These are phyloP conservation scores for Dillenia suffruticosa DNA, from an alignment of 164 flowering plant species.

Conservation along the genomic window DNA sequence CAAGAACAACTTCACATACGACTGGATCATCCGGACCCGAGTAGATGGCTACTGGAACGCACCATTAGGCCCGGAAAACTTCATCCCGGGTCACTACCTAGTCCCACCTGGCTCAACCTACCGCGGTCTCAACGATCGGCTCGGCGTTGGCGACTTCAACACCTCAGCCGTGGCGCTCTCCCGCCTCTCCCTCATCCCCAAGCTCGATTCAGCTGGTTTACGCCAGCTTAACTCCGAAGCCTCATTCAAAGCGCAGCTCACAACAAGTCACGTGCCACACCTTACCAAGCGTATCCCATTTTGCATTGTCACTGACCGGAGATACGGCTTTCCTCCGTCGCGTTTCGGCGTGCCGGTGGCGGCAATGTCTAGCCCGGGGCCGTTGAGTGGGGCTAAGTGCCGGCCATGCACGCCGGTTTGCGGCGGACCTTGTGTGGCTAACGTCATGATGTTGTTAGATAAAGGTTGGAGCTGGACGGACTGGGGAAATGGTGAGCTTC, in stretches of 20 bases:
- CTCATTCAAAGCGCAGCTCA: conserved; percentile 82
- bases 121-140: conserved; percentile 86
- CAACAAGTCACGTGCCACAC: conserved; percentile 34
- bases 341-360: conserved; percentile 84
- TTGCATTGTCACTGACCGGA: conserved; percentile 72
- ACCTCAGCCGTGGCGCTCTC: conserved; percentile 75
- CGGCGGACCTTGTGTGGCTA: conserved; percentile 51
- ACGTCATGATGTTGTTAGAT: conserved; percentile 39
- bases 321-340: conserved; percentile 62
- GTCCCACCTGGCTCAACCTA: conserved; percentile 80
- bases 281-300: conserved; percentile 58
- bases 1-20: conserved; percentile 60
- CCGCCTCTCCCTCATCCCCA: conserved; percentile 78
- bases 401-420: conserved; percentile 79
- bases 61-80: conserved; percentile 51
- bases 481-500: conserved; percentile 47
- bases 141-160: conserved; percentile 75
- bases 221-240: conserved; percentile 78
- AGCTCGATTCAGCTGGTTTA: conserved; percentile 54
- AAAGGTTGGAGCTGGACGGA: conserved; percentile 85
- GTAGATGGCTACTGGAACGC: conserved; percentile 88
- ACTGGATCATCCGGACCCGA: conserved; percentile 92
- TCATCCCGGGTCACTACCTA: conserved; percentile 51
- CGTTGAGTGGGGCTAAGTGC: conserved; percentile 89
- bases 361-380: conserved; percentile 66